These are phyloP conservation scores for Aegle marmelos DNA, from an alignment of 345 rosid genomes.

Conservation along the genomic window DNA sequence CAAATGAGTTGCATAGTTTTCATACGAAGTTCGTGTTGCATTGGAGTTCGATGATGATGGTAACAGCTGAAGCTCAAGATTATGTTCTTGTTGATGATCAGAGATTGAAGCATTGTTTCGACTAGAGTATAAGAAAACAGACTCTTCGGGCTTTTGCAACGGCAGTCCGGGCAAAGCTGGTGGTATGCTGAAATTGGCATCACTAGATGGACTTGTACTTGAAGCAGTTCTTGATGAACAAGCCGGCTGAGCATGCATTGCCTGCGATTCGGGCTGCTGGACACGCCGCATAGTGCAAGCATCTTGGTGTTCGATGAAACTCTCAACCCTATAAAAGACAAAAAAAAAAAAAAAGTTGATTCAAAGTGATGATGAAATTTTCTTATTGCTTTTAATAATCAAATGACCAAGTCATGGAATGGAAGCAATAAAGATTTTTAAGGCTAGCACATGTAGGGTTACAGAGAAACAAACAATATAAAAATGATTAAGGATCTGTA, in stretches of 20 bases:
- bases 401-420: too few species aligned
- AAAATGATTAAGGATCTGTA: slow-evolving; percentile 25
- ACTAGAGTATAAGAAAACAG: slow-evolving; percentile 17
- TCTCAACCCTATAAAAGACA: slow-evolving; percentile 57
- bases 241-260: slow-evolving; percentile 32
- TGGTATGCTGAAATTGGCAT: slow-evolving; percentile 51
- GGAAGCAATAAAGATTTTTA: neutral
- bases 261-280: slow-evolving; percentile 49
- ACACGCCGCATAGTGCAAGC: slow-evolving; percentile 51
- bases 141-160: slow-evolving; percentile 17
- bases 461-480: slow-evolving; percentile 38
- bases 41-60: slow-evolving; percentile 35
- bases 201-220: slow-evolving; percentile 69
- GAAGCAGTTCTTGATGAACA: slow-evolving; percentile 75
- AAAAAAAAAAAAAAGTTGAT: slow-evolving; percentile 10
- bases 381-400: slow-evolving; percentile 11
- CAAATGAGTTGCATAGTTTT: slow-evolving; percentile 39
- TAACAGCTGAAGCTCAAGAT: slow-evolving; percentile 69
- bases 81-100: slow-evolving; percentile 34
- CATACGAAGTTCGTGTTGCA: slow-evolving; percentile 25
- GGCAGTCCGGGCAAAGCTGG: slow-evolving; percentile 32
- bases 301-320: slow-evolving; percentile 89
- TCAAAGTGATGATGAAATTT: slow-evolving; percentile 17
- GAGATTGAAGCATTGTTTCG: slow-evolving; percentile 21
- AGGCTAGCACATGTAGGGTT: slow-evolving; percentile 32